These are phyloP conservation scores for Boletus rufocinnamomeus DNA, from an alignment of 768 basidiomycete genomes.

Conservation along the genomic window DNA sequence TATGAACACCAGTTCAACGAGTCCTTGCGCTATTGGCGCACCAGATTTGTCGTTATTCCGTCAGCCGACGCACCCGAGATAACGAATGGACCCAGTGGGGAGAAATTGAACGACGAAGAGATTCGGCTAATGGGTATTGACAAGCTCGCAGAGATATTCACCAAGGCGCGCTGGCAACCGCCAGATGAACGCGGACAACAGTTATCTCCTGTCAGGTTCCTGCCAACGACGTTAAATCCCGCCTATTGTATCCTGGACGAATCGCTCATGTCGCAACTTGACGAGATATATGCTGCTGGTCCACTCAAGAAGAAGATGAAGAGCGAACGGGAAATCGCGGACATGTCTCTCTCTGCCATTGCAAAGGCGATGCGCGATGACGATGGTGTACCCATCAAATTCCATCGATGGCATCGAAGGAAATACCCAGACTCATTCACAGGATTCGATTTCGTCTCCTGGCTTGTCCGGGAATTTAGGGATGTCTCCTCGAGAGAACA, in stretches of 20 bases:
- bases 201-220: conserved; percentile 66
- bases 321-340: conserved; percentile 70
- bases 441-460: conserved; percentile 86
- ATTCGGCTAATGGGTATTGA: conserved; percentile 87
- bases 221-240: conserved; percentile 85
- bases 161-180: conserved; percentile 77
- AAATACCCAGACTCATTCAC: conserved; percentile 83
- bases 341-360: conserved; percentile 61
- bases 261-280: conserved; percentile 74
- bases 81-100: conserved; percentile 61
- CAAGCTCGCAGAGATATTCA: conserved; percentile 87
- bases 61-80: conserved; percentile 66
- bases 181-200: conserved; percentile 43
- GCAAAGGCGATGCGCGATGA: conserved; percentile 87
- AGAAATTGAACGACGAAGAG: conserved; percentile 83
- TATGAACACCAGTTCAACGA: conserved; percentile 82
- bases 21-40: conserved; percentile 90
- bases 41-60: conserved; percentile 90
- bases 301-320: conserved; percentile 80
- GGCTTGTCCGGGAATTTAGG: conserved; percentile 89
- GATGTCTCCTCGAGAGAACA: conserved; percentile 85
- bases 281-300: conserved; percentile 73
- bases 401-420: conserved; percentile 78
- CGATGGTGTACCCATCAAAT: conserved; percentile 80
- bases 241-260: conserved; percentile 80